These are phyloP conservation scores for Trichomonascaceae sp. DNA, from an alignment of 1,139 yeast genomes.

Conservation along the genomic window DNA sequence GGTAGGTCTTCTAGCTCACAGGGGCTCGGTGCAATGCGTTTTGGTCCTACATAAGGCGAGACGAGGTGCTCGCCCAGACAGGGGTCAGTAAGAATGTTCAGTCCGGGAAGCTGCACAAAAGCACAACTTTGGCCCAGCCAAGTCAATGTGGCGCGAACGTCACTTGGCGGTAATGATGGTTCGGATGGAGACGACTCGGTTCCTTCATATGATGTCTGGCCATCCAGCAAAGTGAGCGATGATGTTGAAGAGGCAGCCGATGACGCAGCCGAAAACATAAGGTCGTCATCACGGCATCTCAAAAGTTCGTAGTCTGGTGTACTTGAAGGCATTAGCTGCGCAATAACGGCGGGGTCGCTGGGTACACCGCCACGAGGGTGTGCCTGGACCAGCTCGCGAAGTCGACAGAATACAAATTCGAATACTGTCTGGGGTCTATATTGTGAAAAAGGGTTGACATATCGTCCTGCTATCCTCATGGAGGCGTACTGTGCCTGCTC, in stretches of 20 bases:
- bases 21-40: constrained; percentile 63
- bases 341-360: constrained; percentile 30
- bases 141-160: constrained; percentile 50
- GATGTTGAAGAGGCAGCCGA: not conserved
- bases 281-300: constrained; percentile 16
- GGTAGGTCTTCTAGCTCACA: constrained; percentile 51
- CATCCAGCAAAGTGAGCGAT: not conserved
- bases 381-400: constrained; percentile 55
- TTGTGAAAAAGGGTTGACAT: constrained; percentile 84
- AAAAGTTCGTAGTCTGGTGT: constrained; percentile 43
- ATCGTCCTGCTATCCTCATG: constrained; percentile 63
- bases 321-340: constrained; percentile 39
- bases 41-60: constrained; percentile 59
- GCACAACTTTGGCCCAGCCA: constrained; percentile 95
- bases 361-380: constrained; percentile 61
- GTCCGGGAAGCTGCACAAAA: constrained; percentile 53
- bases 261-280: not conserved
- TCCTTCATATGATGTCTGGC: no score
- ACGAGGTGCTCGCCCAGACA: constrained; percentile 59
- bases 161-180: not conserved
- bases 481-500: constrained; percentile 23
- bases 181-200: not conserved
- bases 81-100: constrained; percentile 78
- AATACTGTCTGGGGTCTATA: constrained; percentile 81
- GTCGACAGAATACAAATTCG: constrained; percentile 63